Conservation (phyloP, 2,329 filamentous ascomycete genomes). For the Drechslerella stenobrocha region DNA sequence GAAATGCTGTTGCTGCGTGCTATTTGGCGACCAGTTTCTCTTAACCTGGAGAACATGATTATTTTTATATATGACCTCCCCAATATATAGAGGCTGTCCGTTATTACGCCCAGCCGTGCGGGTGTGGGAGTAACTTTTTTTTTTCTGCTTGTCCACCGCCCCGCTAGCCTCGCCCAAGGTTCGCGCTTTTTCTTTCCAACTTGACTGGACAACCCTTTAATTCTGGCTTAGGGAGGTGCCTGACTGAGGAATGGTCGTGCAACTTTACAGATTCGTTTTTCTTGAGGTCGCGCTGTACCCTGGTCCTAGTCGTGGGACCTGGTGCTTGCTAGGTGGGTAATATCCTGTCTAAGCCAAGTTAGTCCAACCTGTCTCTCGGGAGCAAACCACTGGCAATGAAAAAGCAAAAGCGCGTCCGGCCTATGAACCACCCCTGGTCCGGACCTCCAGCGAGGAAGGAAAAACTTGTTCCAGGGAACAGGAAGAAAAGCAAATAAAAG, state of each 20-base stretch:
- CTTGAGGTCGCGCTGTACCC: constrained; percentile 18
- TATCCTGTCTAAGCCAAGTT: constrained; percentile 44
- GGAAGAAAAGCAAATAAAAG: constrained; percentile 5
- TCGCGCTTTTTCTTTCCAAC: constrained; percentile 6
- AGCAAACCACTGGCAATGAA: constrained; percentile 24
- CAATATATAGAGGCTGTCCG: not conserved
- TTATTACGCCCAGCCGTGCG: constrained; percentile 1
- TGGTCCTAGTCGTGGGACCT: constrained; percentile 28
- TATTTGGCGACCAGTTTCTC: constrained; percentile 44
- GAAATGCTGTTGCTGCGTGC: constrained; percentile 45
- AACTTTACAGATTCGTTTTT: constrained; percentile 47
- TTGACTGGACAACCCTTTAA: constrained; percentile 35
- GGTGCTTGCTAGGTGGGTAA: constrained; percentile 16
- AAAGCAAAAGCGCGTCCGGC: constrained; percentile 34
- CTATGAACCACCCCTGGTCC: constrained; percentile 6
- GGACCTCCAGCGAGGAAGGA: constrained; percentile 25
- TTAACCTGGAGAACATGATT: constrained; percentile 47
- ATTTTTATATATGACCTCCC: constrained; percentile 30
- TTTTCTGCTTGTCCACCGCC: constrained; percentile 15
- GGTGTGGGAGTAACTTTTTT: constrained; percentile 46
- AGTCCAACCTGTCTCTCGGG: constrained; percentile 45
- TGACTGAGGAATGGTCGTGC: constrained; percentile 29
- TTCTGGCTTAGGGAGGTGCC: constrained; percentile 48
- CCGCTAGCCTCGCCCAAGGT: constrained; percentile 39
- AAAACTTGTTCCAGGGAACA: constrained; percentile 22